phyloP scores from a whole-genome alignment of 805 yeast species.

The Ogataea angusta region DNA sequence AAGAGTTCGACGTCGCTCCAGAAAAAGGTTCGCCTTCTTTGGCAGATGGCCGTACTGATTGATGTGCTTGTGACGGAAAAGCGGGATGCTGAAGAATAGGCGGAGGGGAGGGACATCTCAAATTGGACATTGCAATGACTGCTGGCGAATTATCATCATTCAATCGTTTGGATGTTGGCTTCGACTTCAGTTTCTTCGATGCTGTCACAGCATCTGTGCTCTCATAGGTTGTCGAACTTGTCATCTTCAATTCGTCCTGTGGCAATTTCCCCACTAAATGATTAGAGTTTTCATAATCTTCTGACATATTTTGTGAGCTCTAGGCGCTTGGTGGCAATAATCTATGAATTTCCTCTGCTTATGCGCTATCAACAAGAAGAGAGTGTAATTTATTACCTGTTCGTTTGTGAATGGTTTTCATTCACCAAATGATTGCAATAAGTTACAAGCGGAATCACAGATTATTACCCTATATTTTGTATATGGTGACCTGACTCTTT shows the following conservation, averaged over 20 bases:
- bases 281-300: neutral
- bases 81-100: constrained; percentile 48
- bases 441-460: no score
- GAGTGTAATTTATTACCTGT: no score
- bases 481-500: no score
- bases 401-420: no score
- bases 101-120: constrained; percentile 72
- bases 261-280: neutral
- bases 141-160: constrained; percentile 40
- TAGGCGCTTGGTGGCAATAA: constrained; percentile 3
- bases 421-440: no score
- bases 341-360: constrained; percentile 1
- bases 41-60: no score
- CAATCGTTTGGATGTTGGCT: constrained; percentile 13
- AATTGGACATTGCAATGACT: constrained; percentile 53
- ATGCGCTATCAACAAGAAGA: neutral
- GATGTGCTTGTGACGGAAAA: neutral
- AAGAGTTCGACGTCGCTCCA: neutral
- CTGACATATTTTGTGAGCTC: constrained; percentile 3
- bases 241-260: constrained; percentile 1
- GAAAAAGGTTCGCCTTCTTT: constrained; percentile 10
- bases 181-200: constrained; percentile 19
- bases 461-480: no score
- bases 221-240: constrained; percentile 20
- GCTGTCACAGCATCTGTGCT: constrained; percentile 14